Evolutionary conservation across 371 early-diverging fungal genomes (phyloP), one percentile per base, ranked within the genome.

Genomic region (Mortierella sp.): DNA sequence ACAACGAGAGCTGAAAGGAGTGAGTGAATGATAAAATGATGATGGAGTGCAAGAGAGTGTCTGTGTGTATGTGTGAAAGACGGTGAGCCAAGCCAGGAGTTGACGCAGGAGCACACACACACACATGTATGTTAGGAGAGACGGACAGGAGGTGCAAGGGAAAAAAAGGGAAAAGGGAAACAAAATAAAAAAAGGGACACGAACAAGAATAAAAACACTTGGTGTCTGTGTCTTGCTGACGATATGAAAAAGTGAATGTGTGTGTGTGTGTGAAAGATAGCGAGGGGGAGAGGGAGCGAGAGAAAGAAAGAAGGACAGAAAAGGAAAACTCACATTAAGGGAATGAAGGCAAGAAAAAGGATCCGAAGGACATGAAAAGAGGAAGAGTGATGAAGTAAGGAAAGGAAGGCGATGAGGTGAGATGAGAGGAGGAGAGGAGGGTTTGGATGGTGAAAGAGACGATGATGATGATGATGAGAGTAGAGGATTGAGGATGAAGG

Each of bases 111-210:
- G 63, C 63, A 34, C 63, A 55, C 55, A 55, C 54, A 54, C 54
- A 54, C 55, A 58, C 21, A 55, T 26, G 34, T 21, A 63, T 13
- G 58, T 28, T 47, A 0, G 16, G 19, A 9, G 34, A 63, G 63
- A 63, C 34, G 31, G 63, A 63, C 63, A 63, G 63, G 63, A 63
- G 63, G 63, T 63, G 63, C 63, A 63, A 63, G 63, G 63, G 34
- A 63, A 63, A 63, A 26, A 57, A 60, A 28, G 26, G 26, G 28
- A 28, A 28, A 34, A 19, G 34, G 34, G 19, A 63, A 31, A 60
- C 28, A 34, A 63, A 14, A 60, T 26, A 9, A 63, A 63, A 7
- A 63, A 63, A 63, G 63, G 63, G 63, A 63, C 63, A 63, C 34
- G 63, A 31, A 50, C 16, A 0, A 50, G 26, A 11, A 11, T 57